These are phyloP conservation scores for Daedaleopsis sinensis DNA, from an alignment of 768 basidiomycete genomes.

Conservation along the genomic window DNA sequence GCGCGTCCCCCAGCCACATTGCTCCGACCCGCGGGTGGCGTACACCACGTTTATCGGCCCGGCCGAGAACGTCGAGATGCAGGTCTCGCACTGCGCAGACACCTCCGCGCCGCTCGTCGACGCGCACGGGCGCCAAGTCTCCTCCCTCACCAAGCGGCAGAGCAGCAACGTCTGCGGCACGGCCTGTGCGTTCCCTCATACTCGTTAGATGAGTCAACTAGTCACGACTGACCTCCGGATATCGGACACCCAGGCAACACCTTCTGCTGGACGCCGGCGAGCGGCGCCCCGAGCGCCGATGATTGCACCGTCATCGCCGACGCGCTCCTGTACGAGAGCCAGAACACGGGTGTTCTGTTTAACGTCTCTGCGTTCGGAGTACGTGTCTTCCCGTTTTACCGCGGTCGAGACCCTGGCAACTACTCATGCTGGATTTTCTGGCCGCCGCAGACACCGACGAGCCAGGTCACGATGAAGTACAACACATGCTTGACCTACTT, in stretches of 20 bases:
- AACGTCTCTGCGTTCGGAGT: constrained; percentile 12
- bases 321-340: constrained; percentile 48
- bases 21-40: constrained; percentile 4
- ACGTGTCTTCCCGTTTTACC: neutral
- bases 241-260: constrained; percentile 28
- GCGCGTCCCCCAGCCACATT: neutral
- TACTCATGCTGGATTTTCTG: neutral
- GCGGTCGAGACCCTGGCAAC: too few relatives aligned
- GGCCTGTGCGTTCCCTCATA: constrained; percentile 35
- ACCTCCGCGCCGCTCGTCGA: neutral
- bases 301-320: constrained; percentile 54
- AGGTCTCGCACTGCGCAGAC: constrained; percentile 36
- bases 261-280: constrained; percentile 49
- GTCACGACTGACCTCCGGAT: neutral
- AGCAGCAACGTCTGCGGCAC: constrained; percentile 41
- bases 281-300: constrained; percentile 49
- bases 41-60: constrained; percentile 41
- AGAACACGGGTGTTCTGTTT: constrained; percentile 42
- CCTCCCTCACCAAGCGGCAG: constrained; percentile 30
- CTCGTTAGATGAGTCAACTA: too few relatives aligned
- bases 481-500: constrained; percentile 49
- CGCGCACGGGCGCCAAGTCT: neutral
- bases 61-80: constrained; percentile 46
- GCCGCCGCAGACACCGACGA: constrained; percentile 30
- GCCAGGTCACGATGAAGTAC: constrained; percentile 45